Evolutionary conservation across 805 yeast species (phyloP).

Genomic region (Metschnikowia shivogae): DNA sequence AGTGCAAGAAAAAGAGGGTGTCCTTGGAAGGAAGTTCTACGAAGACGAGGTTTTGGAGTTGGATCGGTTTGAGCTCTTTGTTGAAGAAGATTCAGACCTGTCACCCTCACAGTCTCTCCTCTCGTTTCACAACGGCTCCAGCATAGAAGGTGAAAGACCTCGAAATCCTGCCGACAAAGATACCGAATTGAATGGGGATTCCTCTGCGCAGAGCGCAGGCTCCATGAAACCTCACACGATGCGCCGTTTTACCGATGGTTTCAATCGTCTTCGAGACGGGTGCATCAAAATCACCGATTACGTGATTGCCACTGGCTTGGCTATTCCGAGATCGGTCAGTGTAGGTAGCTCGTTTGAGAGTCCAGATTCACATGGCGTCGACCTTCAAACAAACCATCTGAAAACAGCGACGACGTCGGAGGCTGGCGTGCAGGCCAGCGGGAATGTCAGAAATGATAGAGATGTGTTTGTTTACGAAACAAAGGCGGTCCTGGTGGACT

Average conservation of each 20-base stretch:
- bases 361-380: background rate
- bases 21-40: constrained; percentile 69
- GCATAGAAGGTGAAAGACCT: background rate
- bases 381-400: background rate
- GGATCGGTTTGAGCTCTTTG: constrained; percentile 37
- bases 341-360: constrained; percentile 14
- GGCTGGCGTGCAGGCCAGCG: background rate
- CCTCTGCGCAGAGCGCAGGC: background rate
- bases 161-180: no score
- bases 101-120: background rate
- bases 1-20: constrained; percentile 61
- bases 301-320: constrained; percentile 54
- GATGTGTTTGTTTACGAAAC: constrained; percentile 4
- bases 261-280: constrained; percentile 23
- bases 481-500: background rate
- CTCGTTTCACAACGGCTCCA: background rate
- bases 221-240: background rate
- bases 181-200: no score
- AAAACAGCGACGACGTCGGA: background rate
- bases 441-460: background rate
- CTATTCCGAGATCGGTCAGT: constrained; percentile 50
- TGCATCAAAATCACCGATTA: constrained; percentile 48
- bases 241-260: constrained; percentile 4
- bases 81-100: constrained; percentile 29
- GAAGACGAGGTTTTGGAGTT: constrained; percentile 57